These are phyloP conservation scores for Diversispora eburnea DNA, from an alignment of 192 early-diverging fungal genomes.

Conservation along the genomic window DNA sequence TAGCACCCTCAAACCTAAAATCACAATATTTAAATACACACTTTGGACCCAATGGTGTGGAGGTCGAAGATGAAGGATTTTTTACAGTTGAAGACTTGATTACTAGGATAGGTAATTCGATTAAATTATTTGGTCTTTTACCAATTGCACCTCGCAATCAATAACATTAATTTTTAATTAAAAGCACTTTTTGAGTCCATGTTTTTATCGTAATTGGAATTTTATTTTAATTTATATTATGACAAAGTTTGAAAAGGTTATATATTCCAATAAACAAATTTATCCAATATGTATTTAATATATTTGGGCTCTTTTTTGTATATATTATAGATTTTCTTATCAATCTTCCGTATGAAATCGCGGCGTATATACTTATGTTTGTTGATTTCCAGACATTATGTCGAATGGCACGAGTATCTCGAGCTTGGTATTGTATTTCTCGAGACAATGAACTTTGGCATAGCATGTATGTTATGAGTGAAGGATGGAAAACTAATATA, in stretches of 20 bases:
- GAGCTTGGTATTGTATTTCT: slow-evolving; percentile 62
- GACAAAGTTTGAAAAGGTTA: background rate
- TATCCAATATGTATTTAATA: background rate
- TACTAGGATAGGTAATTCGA: slow-evolving; percentile 16
- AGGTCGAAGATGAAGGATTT: slow-evolving; percentile 28
- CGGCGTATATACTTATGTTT: slow-evolving; percentile 61
- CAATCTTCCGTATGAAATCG: slow-evolving; percentile 71
- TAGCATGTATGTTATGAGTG: slow-evolving; percentile 51
- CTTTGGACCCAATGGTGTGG: background rate
- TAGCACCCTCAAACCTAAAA: background rate
- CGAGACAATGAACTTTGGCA: slow-evolving; percentile 75
- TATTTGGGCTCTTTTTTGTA: background rate
- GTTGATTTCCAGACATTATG: slow-evolving; percentile 60
- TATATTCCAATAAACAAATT: background rate
- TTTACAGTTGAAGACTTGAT: slow-evolving; percentile 12
- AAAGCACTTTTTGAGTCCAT: background rate
- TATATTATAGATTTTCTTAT: slow-evolving; percentile 52
- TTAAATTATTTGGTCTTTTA: background rate
- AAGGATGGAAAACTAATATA: slow-evolving; percentile 50
- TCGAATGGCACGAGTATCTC: slow-evolving; percentile 59
- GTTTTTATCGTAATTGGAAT: background rate
- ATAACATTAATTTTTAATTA: background rate
- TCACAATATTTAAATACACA: no score
- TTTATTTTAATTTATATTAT: background rate
- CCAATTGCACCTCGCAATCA: background rate